Conservation (phyloP, 805 yeast species). For the Wickerhamiella brachini region DNA sequence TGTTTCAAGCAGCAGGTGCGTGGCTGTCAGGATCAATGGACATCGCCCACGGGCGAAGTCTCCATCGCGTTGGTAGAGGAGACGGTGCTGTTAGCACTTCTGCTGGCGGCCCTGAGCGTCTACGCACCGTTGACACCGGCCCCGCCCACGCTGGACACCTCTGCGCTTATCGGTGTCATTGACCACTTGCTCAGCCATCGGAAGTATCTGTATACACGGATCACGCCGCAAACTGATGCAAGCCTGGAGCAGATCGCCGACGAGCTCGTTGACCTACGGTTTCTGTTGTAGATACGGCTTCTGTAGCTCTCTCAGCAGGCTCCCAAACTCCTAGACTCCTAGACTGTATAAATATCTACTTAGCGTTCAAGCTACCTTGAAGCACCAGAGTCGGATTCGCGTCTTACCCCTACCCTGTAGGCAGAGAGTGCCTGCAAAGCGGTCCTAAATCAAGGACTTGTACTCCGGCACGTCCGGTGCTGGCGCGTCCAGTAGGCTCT, state of each 20-base stretch:
- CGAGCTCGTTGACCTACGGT: conserved; percentile 33
- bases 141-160: conserved; percentile 27
- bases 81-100: conserved; percentile 51
- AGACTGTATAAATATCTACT: too few relatives aligned
- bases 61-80: conserved; percentile 42
- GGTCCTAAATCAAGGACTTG: neutral
- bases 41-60: conserved; percentile 36
- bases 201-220: conserved; percentile 51
- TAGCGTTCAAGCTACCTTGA: too few relatives aligned
- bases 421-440: too few relatives aligned
- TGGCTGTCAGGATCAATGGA: conserved; percentile 56
- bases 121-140: conserved; percentile 24
- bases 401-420: too few relatives aligned
- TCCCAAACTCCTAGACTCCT: too few relatives aligned
- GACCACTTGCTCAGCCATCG: conserved; percentile 76
- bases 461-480: neutral
- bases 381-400: too few relatives aligned
- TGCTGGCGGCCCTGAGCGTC: conserved; percentile 43
- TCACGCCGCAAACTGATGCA: conserved; percentile 44
- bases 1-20: conserved; percentile 55
- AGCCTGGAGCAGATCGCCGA: conserved; percentile 49
- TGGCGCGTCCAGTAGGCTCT: neutral
- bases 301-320: too few relatives aligned
- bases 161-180: conserved; percentile 45
- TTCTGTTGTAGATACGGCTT: neutral